Evolutionary conservation across 2,329 filamentous ascomycete species (phyloP), one percentile per base, ranked within the genome.

Genomic region (Didymella exigua): DNA sequence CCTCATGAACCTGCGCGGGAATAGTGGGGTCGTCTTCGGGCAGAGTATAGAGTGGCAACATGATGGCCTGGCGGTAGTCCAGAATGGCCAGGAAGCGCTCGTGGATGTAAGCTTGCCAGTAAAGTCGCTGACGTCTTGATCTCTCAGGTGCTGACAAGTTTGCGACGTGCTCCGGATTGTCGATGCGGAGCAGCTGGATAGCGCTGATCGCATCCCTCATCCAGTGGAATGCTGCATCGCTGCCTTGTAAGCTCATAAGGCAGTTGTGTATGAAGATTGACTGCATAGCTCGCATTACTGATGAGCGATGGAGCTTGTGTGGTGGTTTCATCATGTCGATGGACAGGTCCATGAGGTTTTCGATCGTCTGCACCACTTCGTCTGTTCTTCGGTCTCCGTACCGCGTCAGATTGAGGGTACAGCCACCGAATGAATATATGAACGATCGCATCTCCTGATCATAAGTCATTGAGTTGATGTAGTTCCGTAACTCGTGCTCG

Each of bases 21-120:
- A 79, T 69, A 3, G 68, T 71, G 9, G 71, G 65, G 55, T 79
- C 78, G 47, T 74, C 69, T 40, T 78, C 75, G 0, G 78, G 78
- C 5, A 77, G 65, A 2, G 63, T 64, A 11, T 68, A 67, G 16
- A 79, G 68, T 11, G 76, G 74, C 5, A 70, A 71, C n/a, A 80
- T 62, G 9, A 76, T 75, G 4, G 75, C 71, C n/a, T 70, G 73
- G 5, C 78, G 78, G 37, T 81, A 81, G 33, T 82, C 78, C 4
- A 81, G 72, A 23, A 84, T 79, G 29, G 79, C 79, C n/a, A 82
- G 63, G 62, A 84, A 85, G 14, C 83, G 78, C 63, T 85, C 83
- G 55, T 84, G 82, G 27, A 85, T 81, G 60, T 81, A 84, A 11
- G 77, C 78, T 58, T 83, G 78, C 82, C 82, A 85, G 65, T 84